phyloP scores from a whole-genome alignment of 345 rosid genomes.

The Eucalyptus urophylla region DNA sequence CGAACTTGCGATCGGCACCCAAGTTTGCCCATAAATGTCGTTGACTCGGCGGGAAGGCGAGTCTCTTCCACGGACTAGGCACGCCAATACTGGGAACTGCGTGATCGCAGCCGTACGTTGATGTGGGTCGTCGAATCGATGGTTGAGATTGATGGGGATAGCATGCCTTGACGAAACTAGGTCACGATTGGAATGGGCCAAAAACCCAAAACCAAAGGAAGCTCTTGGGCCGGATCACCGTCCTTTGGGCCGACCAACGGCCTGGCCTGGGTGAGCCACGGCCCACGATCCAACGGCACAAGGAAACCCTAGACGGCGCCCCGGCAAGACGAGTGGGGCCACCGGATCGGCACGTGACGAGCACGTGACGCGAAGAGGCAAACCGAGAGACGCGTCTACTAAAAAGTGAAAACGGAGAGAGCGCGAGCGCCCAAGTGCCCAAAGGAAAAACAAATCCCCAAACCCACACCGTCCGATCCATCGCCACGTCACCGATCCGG shows the following conservation, averaged over 20 bases:
- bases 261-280: neutral
- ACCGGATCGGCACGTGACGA: neutral
- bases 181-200: neutral
- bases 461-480: neutral
- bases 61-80: neutral
- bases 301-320: neutral
- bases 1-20: neutral
- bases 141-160: neutral
- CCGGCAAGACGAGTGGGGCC: neutral
- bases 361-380: neutral
- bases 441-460: neutral
- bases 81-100: neutral
- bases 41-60: neutral
- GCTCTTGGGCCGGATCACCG: neutral
- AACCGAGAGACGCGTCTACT: neutral
- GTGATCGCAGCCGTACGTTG: neutral
- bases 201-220: neutral
- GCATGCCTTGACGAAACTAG: neutral
- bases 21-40: neutral
- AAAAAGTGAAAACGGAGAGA: neutral
- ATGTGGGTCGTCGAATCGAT: neutral
- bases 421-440: neutral
- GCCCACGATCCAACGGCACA: neutral
- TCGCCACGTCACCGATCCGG: constrained; percentile 5
- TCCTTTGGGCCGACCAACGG: neutral